Conservation (phyloP, 345 rosid genomes). For the Tarenaya hassleriana region DNA sequence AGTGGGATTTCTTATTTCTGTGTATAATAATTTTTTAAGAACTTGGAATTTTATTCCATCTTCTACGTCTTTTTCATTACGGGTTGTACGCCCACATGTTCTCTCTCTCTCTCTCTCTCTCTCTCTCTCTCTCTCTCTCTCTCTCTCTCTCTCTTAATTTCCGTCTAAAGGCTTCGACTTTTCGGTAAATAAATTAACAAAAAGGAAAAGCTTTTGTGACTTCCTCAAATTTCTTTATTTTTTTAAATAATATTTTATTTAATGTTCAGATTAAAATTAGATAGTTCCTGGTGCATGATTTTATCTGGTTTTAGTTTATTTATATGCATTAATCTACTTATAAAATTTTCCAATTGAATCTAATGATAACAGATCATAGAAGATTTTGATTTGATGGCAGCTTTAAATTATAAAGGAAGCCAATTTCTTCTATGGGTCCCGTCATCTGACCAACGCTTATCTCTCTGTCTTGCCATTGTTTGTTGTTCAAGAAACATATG, state of each 20-base stretch:
- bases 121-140: too few relatives aligned
- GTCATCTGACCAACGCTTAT: conserved; percentile 1
- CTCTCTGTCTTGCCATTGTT: conserved; percentile 10
- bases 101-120: too few relatives aligned
- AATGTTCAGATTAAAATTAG: conserved; percentile 2
- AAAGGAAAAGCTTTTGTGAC: background rate
- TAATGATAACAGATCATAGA: background rate
- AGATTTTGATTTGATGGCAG: conserved; percentile 4
- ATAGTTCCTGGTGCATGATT: too few relatives aligned
- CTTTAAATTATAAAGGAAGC: conserved; percentile 13
- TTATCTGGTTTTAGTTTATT: too few relatives aligned
- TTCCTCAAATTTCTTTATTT: background rate
- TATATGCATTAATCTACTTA: too few relatives aligned
- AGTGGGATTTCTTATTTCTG: background rate
- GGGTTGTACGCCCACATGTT: conserved; percentile 17
- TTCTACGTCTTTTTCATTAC: conserved; percentile 5
- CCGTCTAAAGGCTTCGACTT: conserved; percentile 4
- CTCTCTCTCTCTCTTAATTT: background rate
- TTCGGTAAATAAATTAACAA: background rate
- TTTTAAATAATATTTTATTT: background rate
- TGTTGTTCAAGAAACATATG: conserved; percentile 13
- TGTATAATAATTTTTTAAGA: background rate
- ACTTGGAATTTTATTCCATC: conserved; percentile 17
- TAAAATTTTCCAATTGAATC: too few relatives aligned
- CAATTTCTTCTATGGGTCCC: conserved; percentile 14